These are phyloP conservation scores for Saccharomyces mikatae DNA, from an alignment of 805 yeast species.

Conservation along the genomic window DNA sequence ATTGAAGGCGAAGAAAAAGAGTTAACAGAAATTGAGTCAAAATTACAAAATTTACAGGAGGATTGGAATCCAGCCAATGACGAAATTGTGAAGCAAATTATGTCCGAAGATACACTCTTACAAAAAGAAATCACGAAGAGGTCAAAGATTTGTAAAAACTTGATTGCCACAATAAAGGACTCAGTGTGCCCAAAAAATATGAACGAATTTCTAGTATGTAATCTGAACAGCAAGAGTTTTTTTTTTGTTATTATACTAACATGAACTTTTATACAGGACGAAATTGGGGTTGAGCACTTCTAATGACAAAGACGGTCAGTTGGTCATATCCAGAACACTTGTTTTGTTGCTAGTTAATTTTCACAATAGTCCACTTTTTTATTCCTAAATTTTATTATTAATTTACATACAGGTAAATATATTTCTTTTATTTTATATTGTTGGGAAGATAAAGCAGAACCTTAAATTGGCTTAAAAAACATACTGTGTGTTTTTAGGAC, in stretches of 20 bases:
- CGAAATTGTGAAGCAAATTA: constrained; percentile 7
- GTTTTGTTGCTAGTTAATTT: neutral
- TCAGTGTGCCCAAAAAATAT: constrained; percentile 18
- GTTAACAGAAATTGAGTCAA: constrained; percentile 4
- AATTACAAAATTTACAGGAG: constrained; percentile 6
- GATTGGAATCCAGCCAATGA: constrained; percentile 14
- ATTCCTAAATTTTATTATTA: neutral
- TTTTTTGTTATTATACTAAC: neutral
- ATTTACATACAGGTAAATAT: neutral
- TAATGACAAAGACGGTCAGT: neutral
- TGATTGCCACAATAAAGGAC: constrained; percentile 21
- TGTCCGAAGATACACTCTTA: constrained; percentile 6
- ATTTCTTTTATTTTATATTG: neutral
- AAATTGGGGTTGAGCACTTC: constrained; percentile 19
- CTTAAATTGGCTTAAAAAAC: neutral
- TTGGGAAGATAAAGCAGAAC: neutral
- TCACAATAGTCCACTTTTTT: neutral
- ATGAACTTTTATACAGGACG: constrained; percentile 12
- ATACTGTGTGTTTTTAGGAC: neutral
- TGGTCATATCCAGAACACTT: neutral
- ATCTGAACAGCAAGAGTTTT: neutral
- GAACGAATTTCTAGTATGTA: constrained; percentile 21
- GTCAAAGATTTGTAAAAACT: constrained; percentile 12
- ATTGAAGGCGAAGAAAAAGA: constrained; percentile 5
- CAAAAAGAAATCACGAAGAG: constrained; percentile 15